These are phyloP conservation scores for Rhizophagus sp. DNA, from an alignment of 192 early-diverging fungal genomes.

Conservation along the genomic window DNA sequence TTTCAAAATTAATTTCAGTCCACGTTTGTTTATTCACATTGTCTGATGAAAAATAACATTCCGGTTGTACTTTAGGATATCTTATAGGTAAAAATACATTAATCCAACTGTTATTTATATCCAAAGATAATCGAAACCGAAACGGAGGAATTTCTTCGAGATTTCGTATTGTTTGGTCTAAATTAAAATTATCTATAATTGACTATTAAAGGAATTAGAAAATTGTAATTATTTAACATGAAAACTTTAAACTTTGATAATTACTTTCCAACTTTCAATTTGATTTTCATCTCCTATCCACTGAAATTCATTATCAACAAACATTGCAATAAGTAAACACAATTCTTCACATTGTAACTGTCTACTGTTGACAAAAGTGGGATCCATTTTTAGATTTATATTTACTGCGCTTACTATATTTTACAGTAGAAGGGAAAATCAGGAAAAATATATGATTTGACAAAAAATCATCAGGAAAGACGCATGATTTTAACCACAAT, in stretches of 20 bases:
- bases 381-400: no score
- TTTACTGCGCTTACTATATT: no score
- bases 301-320: background rate
- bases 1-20: constrained; percentile 6
- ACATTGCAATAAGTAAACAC: background rate
- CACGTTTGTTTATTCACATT: background rate
- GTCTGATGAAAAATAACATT: constrained; percentile 15
- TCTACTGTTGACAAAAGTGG: background rate
- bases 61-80: background rate
- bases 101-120: background rate
- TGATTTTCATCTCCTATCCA: background rate
- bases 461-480: no score
- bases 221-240: background rate
- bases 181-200: background rate
- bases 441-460: background rate
- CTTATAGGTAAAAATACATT: background rate
- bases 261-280: constrained; percentile 6
- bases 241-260: background rate
- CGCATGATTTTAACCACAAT: no score
- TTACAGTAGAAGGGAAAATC: background rate
- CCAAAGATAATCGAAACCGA: background rate
- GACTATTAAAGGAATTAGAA: background rate
- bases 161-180: background rate
- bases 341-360: constrained; percentile 6
- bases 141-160: background rate